Conservation (phyloP, 2,329 filamentous ascomycete species). For the Aspergillus ochraceoroseus region DNA sequence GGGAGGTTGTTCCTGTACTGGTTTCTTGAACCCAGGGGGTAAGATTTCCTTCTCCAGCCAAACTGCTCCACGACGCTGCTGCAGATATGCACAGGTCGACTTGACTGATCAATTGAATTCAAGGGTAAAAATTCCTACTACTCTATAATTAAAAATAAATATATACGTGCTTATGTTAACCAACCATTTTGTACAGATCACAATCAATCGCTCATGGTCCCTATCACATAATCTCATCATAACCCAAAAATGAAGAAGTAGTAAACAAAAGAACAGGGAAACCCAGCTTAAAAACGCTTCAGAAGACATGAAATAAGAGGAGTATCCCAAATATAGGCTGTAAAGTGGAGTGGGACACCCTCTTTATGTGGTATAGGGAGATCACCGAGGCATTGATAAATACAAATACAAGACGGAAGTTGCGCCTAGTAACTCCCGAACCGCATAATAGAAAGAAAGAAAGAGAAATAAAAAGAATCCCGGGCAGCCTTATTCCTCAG, state of each 20-base stretch:
- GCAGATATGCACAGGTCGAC: background rate
- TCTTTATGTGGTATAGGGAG: background rate
- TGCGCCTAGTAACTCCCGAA: background rate
- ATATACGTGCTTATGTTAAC: background rate
- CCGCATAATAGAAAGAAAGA: constrained; percentile 8
- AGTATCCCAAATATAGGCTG: background rate
- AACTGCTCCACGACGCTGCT: background rate
- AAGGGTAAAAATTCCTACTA: too few relatives aligned
- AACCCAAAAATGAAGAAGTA: constrained; percentile 6
- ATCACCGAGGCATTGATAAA: too few relatives aligned
- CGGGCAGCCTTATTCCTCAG: constrained; percentile 5
- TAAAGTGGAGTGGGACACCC: background rate
- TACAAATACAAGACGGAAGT: too few relatives aligned
- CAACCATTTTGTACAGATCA: constrained; percentile 4
- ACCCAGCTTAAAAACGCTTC: constrained; percentile 3
- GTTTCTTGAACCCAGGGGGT: background rate
- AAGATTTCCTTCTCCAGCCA: constrained; percentile 2
- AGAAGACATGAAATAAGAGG: constrained; percentile 1
- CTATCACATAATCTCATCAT: constrained; percentile 28
- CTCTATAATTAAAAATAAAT: too few relatives aligned
- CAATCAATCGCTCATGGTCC: constrained; percentile 24
- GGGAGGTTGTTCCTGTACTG: background rate
- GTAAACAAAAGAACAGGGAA: constrained; percentile 5
- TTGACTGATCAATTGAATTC: background rate
- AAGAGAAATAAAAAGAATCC: background rate